Base-by-base conservation (phyloP, 306 rosid species). In the Glycine latifolia region DNA sequence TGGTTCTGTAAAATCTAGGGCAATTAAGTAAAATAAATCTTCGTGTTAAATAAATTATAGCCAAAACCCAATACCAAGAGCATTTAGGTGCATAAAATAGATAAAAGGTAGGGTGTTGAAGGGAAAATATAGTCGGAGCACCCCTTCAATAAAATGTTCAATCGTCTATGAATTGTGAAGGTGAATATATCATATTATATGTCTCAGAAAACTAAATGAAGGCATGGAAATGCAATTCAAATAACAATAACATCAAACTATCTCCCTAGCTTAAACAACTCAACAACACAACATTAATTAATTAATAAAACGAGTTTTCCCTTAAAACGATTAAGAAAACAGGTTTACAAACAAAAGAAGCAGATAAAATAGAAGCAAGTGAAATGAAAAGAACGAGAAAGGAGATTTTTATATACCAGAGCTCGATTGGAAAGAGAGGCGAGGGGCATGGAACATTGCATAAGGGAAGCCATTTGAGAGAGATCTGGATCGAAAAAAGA, bases 381-480 rank as follows among this genome's bases (percentile, higher is more conserved):
- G 79, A 16, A 11, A 35, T 4, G 15, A 52, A 26, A 26, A 26
- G 53, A 60, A 2, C 31, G 31, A 26, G 31, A 26, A 26, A 26
- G 31, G 31, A 26, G 31, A 26, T 26, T 6, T 31, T n/a, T 44
- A 44, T 44, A 69, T 79, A 91, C 95, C 86, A 83, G 50, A 43
- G 87, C 26, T 26, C 61, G 89, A 80, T 67, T 82, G 82, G 89
- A 55, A 8, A 82, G 73, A 8, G 77, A 41, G 14, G 72, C 10
- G 75, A 86, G 48, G 68, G 88, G 80, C 7, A 89, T 55, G 73
- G 92, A 86, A 48, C 90, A 72, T 33, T 76, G 89, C 0, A 84
- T 49, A 8, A 85, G 6, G 37, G 92, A 89, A 0, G 93, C 90
- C 93, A 89, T 85, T 77, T 3, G 5, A 44, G 6, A 33, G 76